Conservation (phyloP, 768 basidiomycete genomes). For the Kwoniella sp. region DNA sequence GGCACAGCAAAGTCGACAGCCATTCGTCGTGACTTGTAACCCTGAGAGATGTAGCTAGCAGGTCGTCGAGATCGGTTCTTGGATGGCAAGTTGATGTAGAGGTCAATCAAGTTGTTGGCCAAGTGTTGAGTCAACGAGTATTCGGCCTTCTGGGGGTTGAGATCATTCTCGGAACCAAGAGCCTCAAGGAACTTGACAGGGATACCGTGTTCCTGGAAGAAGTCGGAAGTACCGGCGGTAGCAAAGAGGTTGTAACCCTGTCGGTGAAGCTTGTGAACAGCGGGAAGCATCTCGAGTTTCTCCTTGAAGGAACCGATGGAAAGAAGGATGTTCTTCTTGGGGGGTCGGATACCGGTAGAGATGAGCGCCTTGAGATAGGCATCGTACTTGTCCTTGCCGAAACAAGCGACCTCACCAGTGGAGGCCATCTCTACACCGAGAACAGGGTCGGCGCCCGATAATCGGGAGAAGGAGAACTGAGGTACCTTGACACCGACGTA, state of each 20-base stretch:
- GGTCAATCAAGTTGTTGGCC: conserved; percentile 89
- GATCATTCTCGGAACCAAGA: conserved; percentile 65
- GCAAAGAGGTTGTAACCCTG: conserved; percentile 96
- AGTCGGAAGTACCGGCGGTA: conserved; percentile 95
- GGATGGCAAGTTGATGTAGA: conserved; percentile 99
- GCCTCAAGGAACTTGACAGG: conserved; percentile 97
- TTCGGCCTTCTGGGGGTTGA: conserved; percentile 86
- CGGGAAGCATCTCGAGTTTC: conserved; percentile 93
- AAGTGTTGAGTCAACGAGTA: conserved; percentile 97
- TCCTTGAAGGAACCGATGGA: conserved; percentile 97
- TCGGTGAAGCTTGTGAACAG: conserved; percentile 88
- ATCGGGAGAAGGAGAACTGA: conserved; percentile 97
- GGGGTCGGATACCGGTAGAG: conserved; percentile 89
- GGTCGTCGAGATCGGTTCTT: conserved; percentile 97
- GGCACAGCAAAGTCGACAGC: conserved; percentile 98
- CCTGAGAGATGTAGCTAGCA: conserved; percentile 94
- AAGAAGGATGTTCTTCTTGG: conserved; percentile 96
- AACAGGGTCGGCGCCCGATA: conserved; percentile 96
- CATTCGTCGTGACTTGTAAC: conserved; percentile 95
- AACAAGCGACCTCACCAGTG: conserved; percentile 98
- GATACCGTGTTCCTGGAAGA: conserved; percentile 92
- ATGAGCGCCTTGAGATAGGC: conserved; percentile 97
- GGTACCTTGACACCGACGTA: conserved; percentile 99
- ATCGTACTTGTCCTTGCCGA: conserved; percentile 96
- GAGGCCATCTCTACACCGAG: conserved; percentile 99